Base-by-base conservation (phyloP, 1,284 basidiomycete species). In the Papiliotrema terrestris region DNA sequence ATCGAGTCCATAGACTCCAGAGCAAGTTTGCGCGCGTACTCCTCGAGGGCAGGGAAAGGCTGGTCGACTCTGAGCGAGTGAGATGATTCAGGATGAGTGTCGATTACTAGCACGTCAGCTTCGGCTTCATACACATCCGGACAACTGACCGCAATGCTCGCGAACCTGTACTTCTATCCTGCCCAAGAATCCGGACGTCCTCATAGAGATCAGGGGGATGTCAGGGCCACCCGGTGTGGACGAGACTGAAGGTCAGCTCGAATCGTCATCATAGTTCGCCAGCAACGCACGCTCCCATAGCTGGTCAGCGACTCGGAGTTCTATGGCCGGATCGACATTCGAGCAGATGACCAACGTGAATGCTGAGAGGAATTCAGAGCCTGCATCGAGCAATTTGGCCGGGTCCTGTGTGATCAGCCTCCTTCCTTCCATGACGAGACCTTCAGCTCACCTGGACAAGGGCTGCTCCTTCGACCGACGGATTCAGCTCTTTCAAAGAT, bases 41-140 rank as follows among this genome's bases (percentile, higher is more conserved):
- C 80, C 53, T 86, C 80, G 4, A 97, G 82, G 0, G 84, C 82
- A 0, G 89, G 86, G 80, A 97, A 98, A 0, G 95, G 89, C 52
- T 85, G 83, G 75, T 93, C 89, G 58, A 98, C 86, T 37, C 93
- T 85, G 1, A 98, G 81, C 8, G 92, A 91, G 17, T 90, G 86
- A 0, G 84, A 76, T 0, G 82, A 85, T 62, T 96, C 91, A 0
- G 91, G 88, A 76, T 98, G 96, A 17, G 88, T 91, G 69, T 98
- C 93, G 66, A 96, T 86, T 67, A 98, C 91, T 88, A 69, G 55
- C 39, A 19, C 43, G 17, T 55, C 61, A 67, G 56, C 54, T 67
- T 57, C 13, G 49, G 47, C 37, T 26, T 15, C 41, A 9, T 13
- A 25, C 19, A 9, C 1, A 36, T 11, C 22, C 32, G 41, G 26